phyloP scores from a whole-genome alignment of 345 rosid genomes.

The Camelina neglecta region DNA sequence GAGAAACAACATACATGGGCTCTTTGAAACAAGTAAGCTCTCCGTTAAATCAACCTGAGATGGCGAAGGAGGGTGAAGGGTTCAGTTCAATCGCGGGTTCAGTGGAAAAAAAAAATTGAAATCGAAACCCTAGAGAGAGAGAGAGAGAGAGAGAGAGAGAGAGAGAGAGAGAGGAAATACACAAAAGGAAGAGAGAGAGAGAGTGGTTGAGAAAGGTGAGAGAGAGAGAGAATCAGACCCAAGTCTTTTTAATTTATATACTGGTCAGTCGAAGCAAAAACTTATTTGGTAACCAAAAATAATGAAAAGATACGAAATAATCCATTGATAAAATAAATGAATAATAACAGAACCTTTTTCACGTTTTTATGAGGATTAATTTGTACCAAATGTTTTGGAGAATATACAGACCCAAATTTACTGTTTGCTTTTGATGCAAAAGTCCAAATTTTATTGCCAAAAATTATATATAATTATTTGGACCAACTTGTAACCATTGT shows the following conservation, averaged over 20 bases:
- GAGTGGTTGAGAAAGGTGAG: conserved; percentile 28
- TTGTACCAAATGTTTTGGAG: background rate
- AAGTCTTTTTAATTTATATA: conserved; percentile 18
- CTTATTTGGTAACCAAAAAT: conserved; percentile 5
- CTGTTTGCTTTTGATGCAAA: too few relatives aligned
- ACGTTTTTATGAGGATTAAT: background rate
- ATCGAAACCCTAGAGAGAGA: conserved; percentile 50
- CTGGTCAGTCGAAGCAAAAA: conserved; percentile 19
- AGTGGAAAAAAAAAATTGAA: conserved; percentile 26
- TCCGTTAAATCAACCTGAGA: conserved; percentile 26
- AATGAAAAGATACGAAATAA: conserved; percentile 12
- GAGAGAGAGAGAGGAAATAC: conserved; percentile 26
- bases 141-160: conserved; percentile 27
- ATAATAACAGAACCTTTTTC: background rate
- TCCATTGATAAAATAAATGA: conserved; percentile 2
- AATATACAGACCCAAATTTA: too few relatives aligned
- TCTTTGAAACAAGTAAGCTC: conserved; percentile 14
- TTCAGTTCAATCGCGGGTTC: conserved; percentile 38
- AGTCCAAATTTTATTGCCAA: too few relatives aligned
- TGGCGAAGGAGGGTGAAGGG: conserved; percentile 7
- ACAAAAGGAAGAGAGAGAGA: conserved; percentile 10
- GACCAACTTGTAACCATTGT: too few relatives aligned
- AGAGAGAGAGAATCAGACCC: conserved; percentile 11
- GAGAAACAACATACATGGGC: conserved; percentile 13
- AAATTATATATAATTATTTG: too few relatives aligned